These are phyloP conservation scores for Tuber borchii DNA, from an alignment of 495 filamentous ascomycete genomes.

Conservation along the genomic window DNA sequence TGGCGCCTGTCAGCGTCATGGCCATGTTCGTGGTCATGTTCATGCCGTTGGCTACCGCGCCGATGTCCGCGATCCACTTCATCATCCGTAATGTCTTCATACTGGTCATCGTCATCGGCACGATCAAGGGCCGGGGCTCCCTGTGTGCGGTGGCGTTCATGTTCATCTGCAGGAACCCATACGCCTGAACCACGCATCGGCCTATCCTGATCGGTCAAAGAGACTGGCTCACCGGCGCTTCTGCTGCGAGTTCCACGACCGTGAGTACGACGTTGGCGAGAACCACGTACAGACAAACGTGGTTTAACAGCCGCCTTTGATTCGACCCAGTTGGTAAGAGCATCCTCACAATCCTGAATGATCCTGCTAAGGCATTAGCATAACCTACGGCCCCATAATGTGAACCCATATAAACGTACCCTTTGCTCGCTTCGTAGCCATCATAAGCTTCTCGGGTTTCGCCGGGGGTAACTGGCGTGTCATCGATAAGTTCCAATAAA, in stretches of 20 bases:
- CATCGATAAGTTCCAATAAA: slow-evolving; percentile 86
- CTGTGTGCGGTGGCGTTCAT: slow-evolving; percentile 47
- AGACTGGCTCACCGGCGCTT: slow-evolving; percentile 56
- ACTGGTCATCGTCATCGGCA: slow-evolving; percentile 56
- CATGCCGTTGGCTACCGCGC: slow-evolving; percentile 11
- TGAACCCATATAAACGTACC: slow-evolving; percentile 44
- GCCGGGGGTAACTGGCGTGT: slow-evolving; percentile 92
- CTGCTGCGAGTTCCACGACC: slow-evolving; percentile 52
- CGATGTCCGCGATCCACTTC: slow-evolving; percentile 32
- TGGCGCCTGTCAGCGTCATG: slow-evolving; percentile 8
- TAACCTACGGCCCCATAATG: not conserved
- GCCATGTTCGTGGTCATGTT: not conserved
- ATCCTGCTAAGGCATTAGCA: slow-evolving; percentile 50
- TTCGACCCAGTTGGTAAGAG: slow-evolving; percentile 91
- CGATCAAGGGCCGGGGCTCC: slow-evolving; percentile 31
- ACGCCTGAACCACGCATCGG: slow-evolving; percentile 69
- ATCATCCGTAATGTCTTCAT: slow-evolving; percentile 50
- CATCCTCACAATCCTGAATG: slow-evolving; percentile 97
- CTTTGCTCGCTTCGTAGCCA: slow-evolving; percentile 96
- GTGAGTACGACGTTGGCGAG: slow-evolving; percentile 69
- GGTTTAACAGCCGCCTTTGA: slow-evolving; percentile 81
- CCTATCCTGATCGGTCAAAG: slow-evolving; percentile 76
- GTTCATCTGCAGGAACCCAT: slow-evolving; percentile 79
- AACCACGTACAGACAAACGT: slow-evolving; percentile 76
- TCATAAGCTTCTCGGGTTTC: slow-evolving; percentile 96